These are phyloP conservation scores for Pestalotiopsis sp. DNA, from an alignment of 2,329 filamentous ascomycete genomes.

Conservation along the genomic window DNA sequence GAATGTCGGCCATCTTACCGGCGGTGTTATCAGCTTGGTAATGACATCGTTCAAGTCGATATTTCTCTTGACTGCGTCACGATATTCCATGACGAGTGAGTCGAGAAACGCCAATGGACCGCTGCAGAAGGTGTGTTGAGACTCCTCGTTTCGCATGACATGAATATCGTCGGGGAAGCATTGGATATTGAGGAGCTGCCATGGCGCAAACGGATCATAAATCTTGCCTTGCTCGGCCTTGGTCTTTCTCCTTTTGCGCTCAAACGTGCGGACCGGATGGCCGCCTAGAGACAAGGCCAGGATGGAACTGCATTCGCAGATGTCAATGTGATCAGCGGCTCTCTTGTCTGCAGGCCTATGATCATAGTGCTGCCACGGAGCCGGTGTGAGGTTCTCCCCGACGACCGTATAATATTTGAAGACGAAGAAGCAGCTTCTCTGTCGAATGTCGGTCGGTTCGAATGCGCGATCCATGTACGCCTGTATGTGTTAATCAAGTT, in stretches of 20 bases:
- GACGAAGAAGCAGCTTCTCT: constrained; percentile 9
- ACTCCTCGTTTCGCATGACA: constrained; percentile 56
- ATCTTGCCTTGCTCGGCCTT: constrained; percentile 53
- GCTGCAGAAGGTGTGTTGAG: constrained; percentile 57
- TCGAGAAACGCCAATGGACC: constrained; percentile 64
- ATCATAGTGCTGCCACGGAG: constrained; percentile 62
- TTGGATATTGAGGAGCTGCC: constrained; percentile 61
- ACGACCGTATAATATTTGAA: constrained; percentile 12
- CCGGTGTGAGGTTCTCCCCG: constrained; percentile 35
- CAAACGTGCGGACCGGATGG: constrained; percentile 25
- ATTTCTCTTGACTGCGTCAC: constrained; percentile 61
- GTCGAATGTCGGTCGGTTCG: constrained; percentile 1
- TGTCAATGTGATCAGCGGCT: constrained; percentile 43
- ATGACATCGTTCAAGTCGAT: constrained; percentile 58
- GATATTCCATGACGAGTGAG: constrained; percentile 59
- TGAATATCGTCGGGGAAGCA: constrained; percentile 61
- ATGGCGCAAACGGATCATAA: constrained; percentile 61
- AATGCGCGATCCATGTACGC: constrained; percentile 11
- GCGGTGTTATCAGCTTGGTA: constrained; percentile 59
- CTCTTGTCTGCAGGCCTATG: constrained; percentile 39
- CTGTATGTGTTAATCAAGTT: constrained; percentile 21
- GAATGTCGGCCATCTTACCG: constrained; percentile 32
- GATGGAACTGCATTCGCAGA: constrained; percentile 9
- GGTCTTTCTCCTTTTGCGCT: constrained; percentile 48
- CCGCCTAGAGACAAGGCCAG: constrained; percentile 58